Percentiles rank a stretch among this genome's conserved stretches.
Conservation (phyloP, 2,329 filamentous ascomycete species). For the Hirsutella thompsonii region DNA sequence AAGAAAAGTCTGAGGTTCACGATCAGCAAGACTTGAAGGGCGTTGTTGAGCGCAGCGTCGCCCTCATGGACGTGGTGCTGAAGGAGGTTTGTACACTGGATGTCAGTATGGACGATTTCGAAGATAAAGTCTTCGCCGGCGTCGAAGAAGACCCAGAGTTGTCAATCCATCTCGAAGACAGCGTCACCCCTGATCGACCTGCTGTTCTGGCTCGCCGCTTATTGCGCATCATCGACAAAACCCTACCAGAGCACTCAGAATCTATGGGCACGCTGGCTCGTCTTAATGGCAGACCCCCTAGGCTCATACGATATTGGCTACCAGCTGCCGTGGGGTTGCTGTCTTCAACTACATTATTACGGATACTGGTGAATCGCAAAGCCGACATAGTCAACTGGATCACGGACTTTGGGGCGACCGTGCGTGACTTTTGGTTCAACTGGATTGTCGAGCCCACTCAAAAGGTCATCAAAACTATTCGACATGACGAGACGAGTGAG, state of each 20-base stretch:
- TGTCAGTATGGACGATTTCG: constrained; percentile 47
- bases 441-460: constrained; percentile 83
- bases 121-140: constrained; percentile 50
- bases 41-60: constrained; percentile 67
- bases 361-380: constrained; percentile 59
- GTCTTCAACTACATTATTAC: constrained; percentile 78
- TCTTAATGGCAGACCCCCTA: constrained; percentile 63
- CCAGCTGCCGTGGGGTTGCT: constrained; percentile 58
- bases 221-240: constrained; percentile 52
- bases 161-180: constrained; percentile 36
- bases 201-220: constrained; percentile 54
- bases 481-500: constrained; percentile 83
- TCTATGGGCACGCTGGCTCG: constrained; percentile 42
- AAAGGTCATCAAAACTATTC: constrained; percentile 80
- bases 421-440: constrained; percentile 86
- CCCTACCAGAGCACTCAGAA: constrained; percentile 53
- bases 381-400: constrained; percentile 74
- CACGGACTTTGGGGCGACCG: constrained; percentile 62
- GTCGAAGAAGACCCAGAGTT: constrained; percentile 49
- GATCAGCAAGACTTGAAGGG: constrained; percentile 48
- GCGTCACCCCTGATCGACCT: constrained; percentile 31
- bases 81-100: constrained; percentile 55
- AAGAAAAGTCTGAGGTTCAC: constrained; percentile 41
- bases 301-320: constrained; percentile 77
- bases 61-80: constrained; percentile 76